A percentile compares a stretch with the other conserved stretches of the same genome.
phyloP scores from a whole-genome alignment of 2,329 filamentous ascomycete species.

The Macrophomina tecta region DNA sequence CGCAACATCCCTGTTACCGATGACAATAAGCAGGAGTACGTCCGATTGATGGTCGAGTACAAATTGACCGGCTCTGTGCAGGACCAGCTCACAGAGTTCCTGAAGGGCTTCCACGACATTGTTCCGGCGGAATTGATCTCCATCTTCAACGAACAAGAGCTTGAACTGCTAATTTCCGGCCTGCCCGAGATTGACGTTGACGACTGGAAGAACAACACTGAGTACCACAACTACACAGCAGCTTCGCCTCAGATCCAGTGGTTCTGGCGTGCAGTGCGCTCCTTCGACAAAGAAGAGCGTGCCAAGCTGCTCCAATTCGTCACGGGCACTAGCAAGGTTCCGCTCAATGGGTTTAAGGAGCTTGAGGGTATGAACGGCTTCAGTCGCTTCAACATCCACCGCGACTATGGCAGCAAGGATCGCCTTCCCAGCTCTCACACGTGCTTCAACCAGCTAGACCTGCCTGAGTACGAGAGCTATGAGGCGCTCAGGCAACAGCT shows the following conservation, averaged over 20 bases:
- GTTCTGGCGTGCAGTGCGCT: conserved; percentile 98
- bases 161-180: conserved; percentile 95
- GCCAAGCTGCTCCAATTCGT: conserved; percentile 98
- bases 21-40: conserved; percentile 98
- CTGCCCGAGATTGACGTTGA: conserved; percentile 97
- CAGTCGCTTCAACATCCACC: conserved; percentile 97
- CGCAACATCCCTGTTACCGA: conserved; percentile 93
- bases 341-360: conserved; percentile 98
- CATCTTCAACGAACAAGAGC: conserved; percentile 98
- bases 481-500: conserved; percentile 86
- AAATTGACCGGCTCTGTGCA: conserved; percentile 89
- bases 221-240: conserved; percentile 96
- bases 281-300: conserved; percentile 98
- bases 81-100: conserved; percentile 91
- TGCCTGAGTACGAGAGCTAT: conserved; percentile 97
- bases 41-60: conserved; percentile 92
- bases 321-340: conserved; percentile 97
- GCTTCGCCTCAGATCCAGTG: conserved; percentile 97
- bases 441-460: conserved; percentile 98
- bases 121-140: conserved; percentile 92
- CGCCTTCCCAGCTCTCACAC: conserved; percentile 95
- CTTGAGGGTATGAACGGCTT: conserved; percentile 99
- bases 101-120: conserved; percentile 97
- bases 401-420: conserved; percentile 96
- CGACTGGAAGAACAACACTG: conserved; percentile 98